Evolutionary conservation across 345 rosid species (phyloP), one percentile per base, ranked within the genome.

Genomic region (Odontarrhena argentea): DNA sequence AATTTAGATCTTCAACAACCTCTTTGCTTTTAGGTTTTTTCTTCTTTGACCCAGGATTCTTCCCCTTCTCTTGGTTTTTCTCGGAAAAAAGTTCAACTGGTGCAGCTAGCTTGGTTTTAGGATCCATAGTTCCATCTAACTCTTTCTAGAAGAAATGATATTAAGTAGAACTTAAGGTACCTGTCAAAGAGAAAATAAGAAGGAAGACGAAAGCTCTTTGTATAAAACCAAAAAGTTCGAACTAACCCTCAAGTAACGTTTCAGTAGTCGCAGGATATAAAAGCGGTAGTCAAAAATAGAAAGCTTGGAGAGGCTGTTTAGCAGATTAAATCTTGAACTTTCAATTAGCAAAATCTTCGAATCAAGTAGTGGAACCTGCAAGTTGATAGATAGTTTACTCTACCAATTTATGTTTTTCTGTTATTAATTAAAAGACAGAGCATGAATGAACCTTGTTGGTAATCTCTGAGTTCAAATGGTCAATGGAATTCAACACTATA

Each of bases 201-300:
- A 12, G 51, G 35, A 50, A 58, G 5, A 36, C 26, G 25, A 66
- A 66, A 55, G 34, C 52, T 65, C 24, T 30, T 9, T 14, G 47
- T 30, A 65, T 42, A 40, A 53, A 43, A 65, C 32, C 15, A 30
- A 65, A 65, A 41, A 30, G 28, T 15, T 15, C 38, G 28, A 28
- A 44, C 42, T 4, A 30, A 69, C 74, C 66, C 8, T 44, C 66
- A 69, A 41, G 44, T 60, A 69, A 8, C 13, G 8, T 59, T 69
- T 69, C 44, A 69, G 59, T 13, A 12, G 26, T 2, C 10, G 41
- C 34, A 69, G 74, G 60, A 69, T 69, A 13, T 59, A 50, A 42
- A 60, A 59, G 36, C 67, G 67, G 44, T 30, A 30, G 51, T 69
- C 67, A 59, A 69, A 59, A n/a, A 69, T 52, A 59, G 67, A 59